Evolutionary conservation across 306 rosid genomes (phyloP), one percentile per base, ranked within the genome.

Genomic region (Cicer bijugum): DNA sequence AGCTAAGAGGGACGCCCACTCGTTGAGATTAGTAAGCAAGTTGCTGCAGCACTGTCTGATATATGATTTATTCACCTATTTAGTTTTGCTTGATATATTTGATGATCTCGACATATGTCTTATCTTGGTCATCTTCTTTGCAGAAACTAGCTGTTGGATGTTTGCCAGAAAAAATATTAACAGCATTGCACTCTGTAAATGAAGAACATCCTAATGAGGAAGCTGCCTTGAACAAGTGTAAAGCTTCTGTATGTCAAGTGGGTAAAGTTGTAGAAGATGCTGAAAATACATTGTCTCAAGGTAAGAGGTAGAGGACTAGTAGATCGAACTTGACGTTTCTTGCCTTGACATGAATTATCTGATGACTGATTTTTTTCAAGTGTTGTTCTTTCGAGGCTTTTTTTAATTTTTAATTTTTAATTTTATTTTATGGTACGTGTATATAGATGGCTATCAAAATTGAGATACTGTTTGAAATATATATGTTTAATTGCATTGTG

Each of bases 81-180:
- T 47, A 68, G 38, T 82, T 58, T 55, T 69, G 45, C 55, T 43
- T 40, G 42, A 9, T 75, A 38, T 80, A 14, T 74, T 50, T 76
- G 80, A 75, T 76, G 82, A 75, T 43, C 10, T 75, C 67, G 55
- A 72, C 38, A 38, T 82, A 46, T 74, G 56, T 57, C 52, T 68
- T 62, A 44, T 61, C 78, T 66, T 67, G 80, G 67, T 74, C 80
- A 58, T 75, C 65, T 76, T 66, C 80, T 80, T 51, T 72, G 82
- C 87, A 93, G 98, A 93, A 93, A 93, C 78, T 93, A 83, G 90
- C 93, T 69, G 88, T 86, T 72, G 98, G 98, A 75, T 91, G 88
- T 81, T 77, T 84, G 80, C 93, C 90, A 47, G 98, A 93, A 80
- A 91, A 89, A 80, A 88, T 91, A 81, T 60, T 93, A 37, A 85